Percentiles rank a stretch among this genome's conserved stretches.
phyloP scores from a whole-genome alignment of 768 basidiomycete species.

The Plicaturopsis crispa region DNA sequence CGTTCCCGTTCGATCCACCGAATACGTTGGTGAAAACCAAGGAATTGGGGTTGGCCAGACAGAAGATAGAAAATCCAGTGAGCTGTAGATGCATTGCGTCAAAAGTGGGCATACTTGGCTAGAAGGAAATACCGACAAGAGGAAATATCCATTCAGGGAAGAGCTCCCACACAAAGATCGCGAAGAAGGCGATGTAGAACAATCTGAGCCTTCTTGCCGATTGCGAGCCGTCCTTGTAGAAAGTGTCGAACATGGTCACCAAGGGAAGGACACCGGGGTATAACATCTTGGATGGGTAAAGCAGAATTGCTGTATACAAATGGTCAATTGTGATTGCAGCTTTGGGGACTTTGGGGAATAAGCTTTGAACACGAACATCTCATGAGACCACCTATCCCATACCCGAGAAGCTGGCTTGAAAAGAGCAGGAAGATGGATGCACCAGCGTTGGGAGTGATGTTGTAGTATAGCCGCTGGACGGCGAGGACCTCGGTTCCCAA shows the following conservation, averaged over 20 bases:
- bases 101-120: slow-evolving; percentile 3
- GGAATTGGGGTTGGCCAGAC: slow-evolving; percentile 41
- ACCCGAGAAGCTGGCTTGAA: slow-evolving; percentile 32
- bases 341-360: no score
- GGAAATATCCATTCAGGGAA: slow-evolving; percentile 8
- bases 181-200: slow-evolving; percentile 39
- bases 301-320: slow-evolving; percentile 26
- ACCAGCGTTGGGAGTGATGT: slow-evolving; percentile 38
- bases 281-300: slow-evolving; percentile 49
- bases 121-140: slow-evolving; percentile 6
- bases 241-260: slow-evolving; percentile 40
- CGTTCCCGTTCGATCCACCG: slow-evolving; percentile 56
- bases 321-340: background rate
- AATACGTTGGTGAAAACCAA: slow-evolving; percentile 47
- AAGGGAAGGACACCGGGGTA: slow-evolving; percentile 40
- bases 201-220: slow-evolving; percentile 35
- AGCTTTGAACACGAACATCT: slow-evolving; percentile 32
- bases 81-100: slow-evolving; percentile 12
- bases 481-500: slow-evolving; percentile 48
- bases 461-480: slow-evolving; percentile 46
- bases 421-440: slow-evolving; percentile 36
- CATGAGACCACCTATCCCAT: slow-evolving; percentile 48
- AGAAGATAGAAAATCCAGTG: slow-evolving; percentile 56
- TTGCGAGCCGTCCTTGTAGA: slow-evolving; percentile 33
- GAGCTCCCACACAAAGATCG: slow-evolving; percentile 24